Percentiles rank a stretch among this genome's conserved stretches.
phyloP scores from a whole-genome alignment of 148 eudicot genomes.

The Rhododendron simsii region DNA sequence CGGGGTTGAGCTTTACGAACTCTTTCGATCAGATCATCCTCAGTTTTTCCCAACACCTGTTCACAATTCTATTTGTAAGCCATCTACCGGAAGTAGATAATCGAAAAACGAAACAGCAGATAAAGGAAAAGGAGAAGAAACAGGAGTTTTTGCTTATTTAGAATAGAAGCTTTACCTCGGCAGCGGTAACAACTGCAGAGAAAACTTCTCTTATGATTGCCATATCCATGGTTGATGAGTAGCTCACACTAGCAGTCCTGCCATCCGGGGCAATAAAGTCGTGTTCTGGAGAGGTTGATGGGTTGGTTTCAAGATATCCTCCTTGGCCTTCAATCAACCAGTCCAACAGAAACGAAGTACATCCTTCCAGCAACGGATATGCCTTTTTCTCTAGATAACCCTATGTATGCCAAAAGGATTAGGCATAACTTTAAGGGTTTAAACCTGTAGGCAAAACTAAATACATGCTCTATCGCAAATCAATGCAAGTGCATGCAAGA shows the following conservation, averaged over 20 bases:
- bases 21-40: constrained; percentile 45
- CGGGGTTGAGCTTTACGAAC: constrained; percentile 65
- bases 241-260: constrained; percentile 80
- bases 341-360: constrained; percentile 64
- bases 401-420: constrained; percentile 9
- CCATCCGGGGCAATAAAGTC: constrained; percentile 70
- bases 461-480: background rate
- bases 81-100: background rate
- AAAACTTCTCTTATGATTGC: constrained; percentile 77
- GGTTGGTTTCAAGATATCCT: constrained; percentile 74
- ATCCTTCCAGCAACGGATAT: constrained; percentile 74
- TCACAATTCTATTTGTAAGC: background rate
- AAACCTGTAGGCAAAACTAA: background rate
- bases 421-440: background rate
- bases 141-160: background rate
- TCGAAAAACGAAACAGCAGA: background rate
- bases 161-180: constrained; percentile 31
- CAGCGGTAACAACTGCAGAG: constrained; percentile 54
- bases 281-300: constrained; percentile 97
- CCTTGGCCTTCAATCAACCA: constrained; percentile 77
- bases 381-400: constrained; percentile 54
- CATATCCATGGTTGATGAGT: constrained; percentile 91
- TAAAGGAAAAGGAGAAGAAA: background rate
- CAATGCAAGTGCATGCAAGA: background rate
- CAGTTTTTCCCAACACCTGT: constrained; percentile 55